Evolutionary conservation across 2,329 filamentous ascomycete genomes (phyloP).

Genomic region (Mariannaea elegans): DNA sequence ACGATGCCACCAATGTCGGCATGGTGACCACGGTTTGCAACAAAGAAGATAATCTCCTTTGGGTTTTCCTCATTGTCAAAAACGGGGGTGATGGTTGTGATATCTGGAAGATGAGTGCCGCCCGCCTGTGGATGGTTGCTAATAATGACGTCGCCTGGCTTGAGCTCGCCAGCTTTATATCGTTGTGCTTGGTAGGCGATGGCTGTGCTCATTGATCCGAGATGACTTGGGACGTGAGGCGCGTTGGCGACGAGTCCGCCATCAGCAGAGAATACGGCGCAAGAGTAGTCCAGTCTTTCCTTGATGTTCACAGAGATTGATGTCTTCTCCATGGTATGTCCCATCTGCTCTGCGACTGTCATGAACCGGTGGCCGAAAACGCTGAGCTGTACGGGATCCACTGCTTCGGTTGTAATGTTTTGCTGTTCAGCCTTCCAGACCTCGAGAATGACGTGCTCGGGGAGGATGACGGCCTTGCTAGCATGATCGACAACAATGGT

Average conservation of each 20-base stretch:
- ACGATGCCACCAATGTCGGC: constrained; percentile 65
- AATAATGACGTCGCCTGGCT: constrained; percentile 77
- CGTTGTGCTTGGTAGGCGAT: constrained; percentile 74
- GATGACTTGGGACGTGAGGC: constrained; percentile 78
- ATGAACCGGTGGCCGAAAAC: constrained; percentile 84
- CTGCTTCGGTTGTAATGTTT: constrained; percentile 47
- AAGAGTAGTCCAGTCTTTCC: constrained; percentile 81
- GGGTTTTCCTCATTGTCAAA: constrained; percentile 42
- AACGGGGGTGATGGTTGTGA: constrained; percentile 40
- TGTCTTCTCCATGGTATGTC: constrained; percentile 78
- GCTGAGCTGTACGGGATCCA: constrained; percentile 77
- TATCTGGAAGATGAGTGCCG: constrained; percentile 41
- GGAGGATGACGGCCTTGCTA: constrained; percentile 44
- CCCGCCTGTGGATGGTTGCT: constrained; percentile 67
- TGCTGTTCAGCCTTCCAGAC: constrained; percentile 32
- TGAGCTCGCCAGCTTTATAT: constrained; percentile 72
- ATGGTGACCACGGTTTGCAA: constrained; percentile 45
- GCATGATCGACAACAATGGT: constrained; percentile 73
- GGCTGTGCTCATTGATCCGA: constrained; percentile 80
- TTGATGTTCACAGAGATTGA: constrained; percentile 81
- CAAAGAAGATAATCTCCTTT: constrained; percentile 45
- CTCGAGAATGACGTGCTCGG: constrained; percentile 48
- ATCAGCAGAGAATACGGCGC: constrained; percentile 77
- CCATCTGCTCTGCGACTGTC: constrained; percentile 86
- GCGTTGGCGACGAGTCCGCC: constrained; percentile 78